Base-by-base conservation (phyloP, 2,329 filamentous ascomycete genomes). In the Alternaria angustiovoidea region DNA sequence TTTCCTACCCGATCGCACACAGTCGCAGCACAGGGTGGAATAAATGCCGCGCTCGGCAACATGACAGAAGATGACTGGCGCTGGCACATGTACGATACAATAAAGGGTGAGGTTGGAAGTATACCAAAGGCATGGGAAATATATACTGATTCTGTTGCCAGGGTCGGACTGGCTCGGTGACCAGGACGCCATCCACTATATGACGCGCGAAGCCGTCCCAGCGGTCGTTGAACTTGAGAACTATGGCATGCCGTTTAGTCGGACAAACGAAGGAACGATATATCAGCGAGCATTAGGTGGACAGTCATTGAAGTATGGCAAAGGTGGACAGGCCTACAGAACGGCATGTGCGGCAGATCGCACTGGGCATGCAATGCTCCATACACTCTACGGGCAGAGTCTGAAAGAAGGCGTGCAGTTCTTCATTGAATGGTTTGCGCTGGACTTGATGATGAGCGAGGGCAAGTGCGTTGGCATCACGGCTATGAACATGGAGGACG, bases 11-110 rank as follows among this genome's bases (percentile, higher is more conserved):
- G 87, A 78, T 86, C 83, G 67, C 87, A 89, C 76, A 89, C 87
- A 11, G 87, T 89, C 59, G 87, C 87, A n/a, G 87, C 87, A 24
- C 87, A 89, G 77, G 87, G 87, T 64, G 87, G 87, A 64, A 89
- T 89, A 72, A 87, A 87, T 72, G 85, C 85, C 9, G 85, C 85
- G 4, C 75, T 87, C 16, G 85, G 84, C 65, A 85, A 86, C 67
- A 85, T 85, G 82, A 81, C 81, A 39, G 76, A 82, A 66, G 85
- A 87, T 70, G 84, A 86, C 65, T 87, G 83, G 83, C 79, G 84
- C 58, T 87, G 85, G 85, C 85, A 87, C 71, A 85, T 86, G 82
- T 87, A 87, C 73, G 84, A 87, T 68, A 86, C 84, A 0, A 84
- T 41, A 41, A 48, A 48, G 14, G 30, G 46, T 2, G 18, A 41